Conservation (phyloP, 805 yeast species). For the Yarrowia sp. region DNA sequence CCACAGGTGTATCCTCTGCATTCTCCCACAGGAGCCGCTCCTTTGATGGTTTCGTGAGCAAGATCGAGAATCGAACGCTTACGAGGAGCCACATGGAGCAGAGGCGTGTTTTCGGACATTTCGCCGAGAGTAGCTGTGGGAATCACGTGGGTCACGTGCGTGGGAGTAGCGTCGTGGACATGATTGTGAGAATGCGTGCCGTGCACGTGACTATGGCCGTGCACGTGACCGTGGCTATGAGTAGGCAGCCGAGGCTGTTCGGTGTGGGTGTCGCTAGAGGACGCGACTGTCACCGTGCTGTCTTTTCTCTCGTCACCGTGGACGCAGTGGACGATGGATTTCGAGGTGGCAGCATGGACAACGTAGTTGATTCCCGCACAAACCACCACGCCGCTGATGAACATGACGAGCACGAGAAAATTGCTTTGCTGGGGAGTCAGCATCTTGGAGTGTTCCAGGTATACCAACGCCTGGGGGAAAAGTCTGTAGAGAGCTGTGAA, state of each 20-base stretch:
- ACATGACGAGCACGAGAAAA: slow-evolving; percentile 55
- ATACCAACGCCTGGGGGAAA: slow-evolving; percentile 69
- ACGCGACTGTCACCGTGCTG: background rate
- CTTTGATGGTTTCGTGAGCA: slow-evolving; percentile 27
- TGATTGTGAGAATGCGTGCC: background rate
- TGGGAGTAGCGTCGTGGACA: background rate
- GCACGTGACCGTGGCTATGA: background rate
- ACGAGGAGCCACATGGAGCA: slow-evolving; percentile 8
- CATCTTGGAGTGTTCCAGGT: slow-evolving; percentile 52
- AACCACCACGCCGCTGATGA: slow-evolving; percentile 64
- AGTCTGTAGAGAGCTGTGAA: slow-evolving; percentile 79
- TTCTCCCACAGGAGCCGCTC: slow-evolving; percentile 28
- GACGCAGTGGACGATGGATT: slow-evolving; percentile 84
- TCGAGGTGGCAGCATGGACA: slow-evolving; percentile 78
- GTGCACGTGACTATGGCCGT: background rate
- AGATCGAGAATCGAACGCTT: slow-evolving; percentile 32
- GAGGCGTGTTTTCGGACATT: slow-evolving; percentile 23
- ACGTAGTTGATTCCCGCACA: slow-evolving; percentile 68
- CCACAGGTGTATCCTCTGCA: slow-evolving; percentile 37
- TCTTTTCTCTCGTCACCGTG: slow-evolving; percentile 56
- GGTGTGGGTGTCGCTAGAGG: background rate
- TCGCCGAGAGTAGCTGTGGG: background rate
- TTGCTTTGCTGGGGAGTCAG: slow-evolving; percentile 48
- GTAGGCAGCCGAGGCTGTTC: background rate
- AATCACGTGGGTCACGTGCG: slow-evolving; percentile 8